Percentiles rank a stretch among this genome's conserved stretches.
Conservation (phyloP, 1,284 basidiomycete species). For the Naganishia sp. region DNA sequence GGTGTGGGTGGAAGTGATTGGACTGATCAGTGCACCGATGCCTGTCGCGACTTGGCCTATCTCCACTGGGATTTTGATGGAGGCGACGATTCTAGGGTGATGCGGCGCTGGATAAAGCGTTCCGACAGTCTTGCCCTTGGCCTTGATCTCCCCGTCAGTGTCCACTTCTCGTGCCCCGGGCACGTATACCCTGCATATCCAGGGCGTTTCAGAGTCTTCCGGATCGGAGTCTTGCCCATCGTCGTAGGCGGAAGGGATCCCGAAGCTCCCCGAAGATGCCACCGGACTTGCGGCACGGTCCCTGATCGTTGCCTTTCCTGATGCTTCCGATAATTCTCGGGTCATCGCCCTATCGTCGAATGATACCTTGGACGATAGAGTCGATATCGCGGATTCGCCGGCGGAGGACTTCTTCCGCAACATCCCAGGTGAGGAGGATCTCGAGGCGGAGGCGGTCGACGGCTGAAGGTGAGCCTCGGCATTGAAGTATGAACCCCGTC, state of each 20-base stretch:
- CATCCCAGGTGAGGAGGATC: constrained; percentile 12
- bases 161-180: not conserved
- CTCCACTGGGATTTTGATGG: constrained; percentile 84
- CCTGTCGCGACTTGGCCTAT: constrained; percentile 65
- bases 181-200: constrained; percentile 69
- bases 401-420: constrained; percentile 24
- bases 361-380: constrained; percentile 12
- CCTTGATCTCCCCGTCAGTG: constrained; percentile 8
- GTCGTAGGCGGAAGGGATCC: constrained; percentile 26
- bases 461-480: not conserved
- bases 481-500: constrained; percentile 19
- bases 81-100: constrained; percentile 90
- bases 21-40: constrained; percentile 36
- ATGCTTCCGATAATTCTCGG: not conserved
- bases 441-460: not conserved
- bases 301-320: not conserved
- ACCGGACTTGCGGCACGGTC: constrained; percentile 20
- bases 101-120: constrained; percentile 89
- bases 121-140: constrained; percentile 58
- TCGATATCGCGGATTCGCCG: constrained; percentile 15
- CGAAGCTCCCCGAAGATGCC: constrained; percentile 10
- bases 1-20: constrained; percentile 8
- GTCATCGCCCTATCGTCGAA: not conserved
- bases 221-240: constrained; percentile 69
- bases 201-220: constrained; percentile 93